Evolutionary conservation across 2,329 filamentous ascomycete genomes (phyloP).

Genomic region (Trichophyton equinum): DNA sequence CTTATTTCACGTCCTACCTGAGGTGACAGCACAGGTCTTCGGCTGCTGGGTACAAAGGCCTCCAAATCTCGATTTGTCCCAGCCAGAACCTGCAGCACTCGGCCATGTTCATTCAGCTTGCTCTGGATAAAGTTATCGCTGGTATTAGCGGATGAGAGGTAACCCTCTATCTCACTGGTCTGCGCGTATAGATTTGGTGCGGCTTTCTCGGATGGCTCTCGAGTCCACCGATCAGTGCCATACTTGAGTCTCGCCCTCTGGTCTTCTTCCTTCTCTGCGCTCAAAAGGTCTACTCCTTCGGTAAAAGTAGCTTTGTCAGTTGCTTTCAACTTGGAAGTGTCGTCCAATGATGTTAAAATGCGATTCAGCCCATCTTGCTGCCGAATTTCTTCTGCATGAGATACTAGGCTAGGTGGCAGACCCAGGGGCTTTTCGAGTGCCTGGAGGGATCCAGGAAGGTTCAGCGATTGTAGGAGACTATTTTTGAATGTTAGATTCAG

Average conservation of each 20-base stretch:
- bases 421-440: slow-evolving; percentile 90
- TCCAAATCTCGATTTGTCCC: slow-evolving; percentile 71
- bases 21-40: slow-evolving; percentile 65
- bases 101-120: slow-evolving; percentile 66
- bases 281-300: slow-evolving; percentile 67
- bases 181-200: slow-evolving; percentile 61
- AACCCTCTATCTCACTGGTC: slow-evolving; percentile 68
- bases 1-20: slow-evolving; percentile 68
- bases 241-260: slow-evolving; percentile 60
- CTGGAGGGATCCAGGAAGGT: slow-evolving; percentile 83
- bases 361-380: slow-evolving; percentile 76
- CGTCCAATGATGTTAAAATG: slow-evolving; percentile 66
- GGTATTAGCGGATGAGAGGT: slow-evolving; percentile 59
- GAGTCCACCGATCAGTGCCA: slow-evolving; percentile 75
- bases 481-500: slow-evolving; percentile 11
- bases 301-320: slow-evolving; percentile 67
- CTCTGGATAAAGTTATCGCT: slow-evolving; percentile 60
- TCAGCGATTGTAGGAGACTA: slow-evolving; percentile 60
- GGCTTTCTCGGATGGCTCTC: slow-evolving; percentile 57
- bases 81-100: slow-evolving; percentile 60
- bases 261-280: slow-evolving; percentile 74
- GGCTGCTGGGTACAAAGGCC: slow-evolving; percentile 77
- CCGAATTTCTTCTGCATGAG: slow-evolving; percentile 86
- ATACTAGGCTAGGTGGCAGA: slow-evolving; percentile 67
- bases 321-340: slow-evolving; percentile 78